Evolutionary conservation across 1,139 yeast genomes (phyloP).

Genomic region (Blastobotrys raffinosifermentans): DNA sequence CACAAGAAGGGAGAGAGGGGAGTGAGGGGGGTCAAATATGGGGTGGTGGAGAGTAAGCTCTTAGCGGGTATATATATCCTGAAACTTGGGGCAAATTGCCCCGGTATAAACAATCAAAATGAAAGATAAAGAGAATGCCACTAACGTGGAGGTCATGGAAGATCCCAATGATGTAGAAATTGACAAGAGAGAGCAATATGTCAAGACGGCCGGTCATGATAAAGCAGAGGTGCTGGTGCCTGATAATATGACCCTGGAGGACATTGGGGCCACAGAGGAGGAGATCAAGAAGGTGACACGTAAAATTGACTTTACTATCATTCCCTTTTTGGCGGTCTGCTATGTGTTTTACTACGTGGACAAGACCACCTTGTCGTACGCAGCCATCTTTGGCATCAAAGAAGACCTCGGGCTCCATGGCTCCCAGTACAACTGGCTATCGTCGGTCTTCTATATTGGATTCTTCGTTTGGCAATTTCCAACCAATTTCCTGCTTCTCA

Average conservation of each 20-base stretch:
- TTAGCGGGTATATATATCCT: too few species aligned
- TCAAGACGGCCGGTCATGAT: too few species aligned
- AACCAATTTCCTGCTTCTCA: slow-evolving; percentile 46
- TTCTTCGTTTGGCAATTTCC: slow-evolving; percentile 50
- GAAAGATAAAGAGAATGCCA: too few species aligned
- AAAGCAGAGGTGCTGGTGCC: slow-evolving; percentile 4
- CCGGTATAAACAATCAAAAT: too few species aligned
- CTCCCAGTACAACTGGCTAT: slow-evolving; percentile 46
- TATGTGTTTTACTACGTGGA: slow-evolving; percentile 61
- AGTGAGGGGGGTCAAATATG: too few species aligned
- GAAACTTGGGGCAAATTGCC: too few species aligned
- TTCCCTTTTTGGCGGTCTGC: slow-evolving; percentile 51
- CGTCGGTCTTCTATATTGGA: slow-evolving; percentile 56
- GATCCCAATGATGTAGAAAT: too few species aligned
- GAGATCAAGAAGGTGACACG: slow-evolving; percentile 34
- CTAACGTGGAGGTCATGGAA: too few species aligned
- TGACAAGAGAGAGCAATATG: too few species aligned
- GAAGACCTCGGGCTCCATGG: slow-evolving; percentile 35
- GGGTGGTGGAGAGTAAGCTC: too few species aligned
- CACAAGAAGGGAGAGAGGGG: too few species aligned
- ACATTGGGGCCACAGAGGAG: slow-evolving; percentile 14
- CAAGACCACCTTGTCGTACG: slow-evolving; percentile 52
- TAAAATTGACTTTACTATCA: slow-evolving; percentile 45
- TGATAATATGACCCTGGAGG: slow-evolving; percentile 9
- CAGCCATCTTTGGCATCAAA: slow-evolving; percentile 55